These are phyloP conservation scores for Flaveria linearis DNA, from an alignment of 129 eudicot species.

Conservation along the genomic window DNA sequence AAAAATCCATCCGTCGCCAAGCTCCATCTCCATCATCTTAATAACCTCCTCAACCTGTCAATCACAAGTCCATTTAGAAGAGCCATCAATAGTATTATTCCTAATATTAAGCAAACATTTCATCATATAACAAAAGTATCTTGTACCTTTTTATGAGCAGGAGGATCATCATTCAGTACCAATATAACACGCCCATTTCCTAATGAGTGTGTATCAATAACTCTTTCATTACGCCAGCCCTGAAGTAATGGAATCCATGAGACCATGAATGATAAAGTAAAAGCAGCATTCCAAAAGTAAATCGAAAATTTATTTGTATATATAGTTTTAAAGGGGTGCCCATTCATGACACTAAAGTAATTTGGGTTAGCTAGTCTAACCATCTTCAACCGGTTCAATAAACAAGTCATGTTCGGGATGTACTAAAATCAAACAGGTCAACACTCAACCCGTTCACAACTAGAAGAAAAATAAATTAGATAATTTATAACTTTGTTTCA, in stretches of 20 bases:
- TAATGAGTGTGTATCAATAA: slow-evolving; percentile 37
- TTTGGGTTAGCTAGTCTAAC: too few relatives aligned
- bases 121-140: background rate
- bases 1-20: slow-evolving; percentile 91
- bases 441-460: too few relatives aligned
- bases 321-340: too few relatives aligned
- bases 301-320: too few relatives aligned
- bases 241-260: slow-evolving; percentile 21
- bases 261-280: slow-evolving; percentile 5
- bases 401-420: too few relatives aligned
- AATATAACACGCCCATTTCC: slow-evolving; percentile 60
- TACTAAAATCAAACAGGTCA: too few relatives aligned
- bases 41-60: slow-evolving; percentile 78
- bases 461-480: too few relatives aligned
- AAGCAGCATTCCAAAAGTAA: background rate
- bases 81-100: background rate
- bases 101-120: background rate
- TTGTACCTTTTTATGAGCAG: slow-evolving; percentile 71
- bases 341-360: too few relatives aligned
- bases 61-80: slow-evolving; percentile 4
- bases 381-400: too few relatives aligned
- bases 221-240: slow-evolving; percentile 87
- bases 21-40: slow-evolving; percentile 82
- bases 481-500: too few relatives aligned
- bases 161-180: slow-evolving; percentile 69